Base-by-base conservation (phyloP, 805 yeast species). In the Starmera caribaea region DNA sequence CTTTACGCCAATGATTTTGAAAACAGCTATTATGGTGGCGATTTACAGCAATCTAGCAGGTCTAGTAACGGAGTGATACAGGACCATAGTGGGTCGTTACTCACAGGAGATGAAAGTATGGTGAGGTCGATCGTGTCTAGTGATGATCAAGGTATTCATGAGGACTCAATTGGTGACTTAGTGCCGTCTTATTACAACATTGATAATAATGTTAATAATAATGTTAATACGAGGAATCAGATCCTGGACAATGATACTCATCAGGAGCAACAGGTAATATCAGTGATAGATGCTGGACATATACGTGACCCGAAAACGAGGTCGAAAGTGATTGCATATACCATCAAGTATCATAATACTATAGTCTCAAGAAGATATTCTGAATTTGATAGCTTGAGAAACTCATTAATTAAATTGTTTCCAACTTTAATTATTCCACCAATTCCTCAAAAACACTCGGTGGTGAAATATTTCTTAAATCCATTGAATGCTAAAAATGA, bases 381-480 rank as follows among this genome's bases (percentile, higher is more conserved):
- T 35, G 98, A 92, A 55, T 92, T 92, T 59, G 97, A 87, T 53
- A 73, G 82, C 40, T 68, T 92, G 27, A 65, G 96, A 39, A 77
- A 71, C 34, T 72, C 81, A 3, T 68, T 92, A 21, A 65, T 77
- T 5, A 78, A 78, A 51, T 63, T 85, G 28, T 88, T 84, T 51
- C 97, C 97, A 1, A 77, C 90, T 31, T 62, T 78, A 6, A 69
- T 92, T 4, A 73, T 92, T 2, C 97, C 98, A 3, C 95, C 97
- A 0, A 86, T 92, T n/a, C 98, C 98, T 0, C 85, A 80, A 64
- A 83, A 83, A 57, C 89, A 83, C 57, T 69, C 84, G 13, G 56
- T 83, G n/a, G 56, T 65, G 7, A 66, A 63, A 43, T 69, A 69
- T 45, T 57, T 69, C 35, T 45, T 64, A 36, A 65, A 61, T 38